These are phyloP conservation scores for Suaeda aralocaspica DNA, from an alignment of 148 eudicot genomes.

Conservation along the genomic window DNA sequence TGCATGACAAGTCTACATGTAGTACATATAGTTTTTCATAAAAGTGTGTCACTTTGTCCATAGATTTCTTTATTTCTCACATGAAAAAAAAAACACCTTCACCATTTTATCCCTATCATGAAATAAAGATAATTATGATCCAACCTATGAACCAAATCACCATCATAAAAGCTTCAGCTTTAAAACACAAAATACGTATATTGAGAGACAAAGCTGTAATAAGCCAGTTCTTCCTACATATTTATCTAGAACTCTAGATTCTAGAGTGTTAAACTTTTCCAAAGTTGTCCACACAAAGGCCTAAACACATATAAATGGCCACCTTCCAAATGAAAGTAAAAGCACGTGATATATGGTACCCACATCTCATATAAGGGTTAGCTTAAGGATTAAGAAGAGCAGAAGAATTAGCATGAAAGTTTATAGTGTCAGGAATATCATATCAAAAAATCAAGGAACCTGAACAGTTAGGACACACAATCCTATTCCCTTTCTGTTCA, in stretches of 20 bases:
- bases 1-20: neutral
- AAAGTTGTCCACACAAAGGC: neutral
- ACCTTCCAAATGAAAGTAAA: neutral
- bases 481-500: neutral
- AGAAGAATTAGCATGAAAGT: neutral
- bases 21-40: neutral
- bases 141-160: neutral
- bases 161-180: neutral
- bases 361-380: neutral
- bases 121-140: neutral
- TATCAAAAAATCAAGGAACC: neutral
- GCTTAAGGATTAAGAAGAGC: neutral
- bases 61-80: neutral
- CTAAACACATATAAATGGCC: neutral
- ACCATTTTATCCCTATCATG: neutral
- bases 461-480: neutral
- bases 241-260: too few relatives aligned
- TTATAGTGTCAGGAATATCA: neutral
- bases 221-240: neutral
- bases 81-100: neutral
- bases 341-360: neutral
- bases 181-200: neutral
- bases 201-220: neutral
- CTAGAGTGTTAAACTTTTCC: neutral
- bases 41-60: neutral